Base-by-base conservation (phyloP, 306 rosid species). In the Echinosophora koreensis region DNA sequence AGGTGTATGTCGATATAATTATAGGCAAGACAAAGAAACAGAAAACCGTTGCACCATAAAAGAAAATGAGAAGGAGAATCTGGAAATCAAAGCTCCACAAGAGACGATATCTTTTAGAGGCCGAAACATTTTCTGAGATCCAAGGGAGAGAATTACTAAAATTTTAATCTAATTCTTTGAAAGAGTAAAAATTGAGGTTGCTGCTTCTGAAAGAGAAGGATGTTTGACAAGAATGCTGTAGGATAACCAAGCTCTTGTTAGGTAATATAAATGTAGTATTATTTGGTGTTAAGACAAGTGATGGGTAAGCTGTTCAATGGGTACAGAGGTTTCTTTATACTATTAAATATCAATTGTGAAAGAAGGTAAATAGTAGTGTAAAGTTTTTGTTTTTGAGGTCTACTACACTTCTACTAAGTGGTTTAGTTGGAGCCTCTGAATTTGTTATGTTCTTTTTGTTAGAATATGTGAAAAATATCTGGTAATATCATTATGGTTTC, bases 191-290 rank as follows among this genome's bases (percentile, higher is more conserved):
- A 10, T 60, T 70, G 65, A 79, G 62, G 54, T 79, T 50, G 14
- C 32, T 50, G n/a, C 49, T 79, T 49, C 55, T 54, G 30, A 41
- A 55, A 69, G 7, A 22, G 68, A 64, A 28, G 54, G 59, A 51
- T 74, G 63, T 30, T 64, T 82, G 74, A 46, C 5, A 44, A 44
- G 66, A 77, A 57, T 71, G 68, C 28, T 77, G 17, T 65, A 49
- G 22, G 22, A 22, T 22, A 22, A 22, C 22, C 22, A 22, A 22
- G 22, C 22, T 22, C 54, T 34, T 62, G 34, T 61, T 49, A n/a
- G 66, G 35, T 71, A 39, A 11, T 34, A 32, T 44, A 28, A 12
- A 46, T 64, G 66, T 18, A 18, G 35, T 71, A 55, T 67, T 81
- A 52, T 52, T 15, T 18, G 44, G 68, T 44, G 62, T 32, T 69